These are phyloP conservation scores for Gardenia jasminoides DNA, from an alignment of 257 asterid species.

Conservation along the genomic window DNA sequence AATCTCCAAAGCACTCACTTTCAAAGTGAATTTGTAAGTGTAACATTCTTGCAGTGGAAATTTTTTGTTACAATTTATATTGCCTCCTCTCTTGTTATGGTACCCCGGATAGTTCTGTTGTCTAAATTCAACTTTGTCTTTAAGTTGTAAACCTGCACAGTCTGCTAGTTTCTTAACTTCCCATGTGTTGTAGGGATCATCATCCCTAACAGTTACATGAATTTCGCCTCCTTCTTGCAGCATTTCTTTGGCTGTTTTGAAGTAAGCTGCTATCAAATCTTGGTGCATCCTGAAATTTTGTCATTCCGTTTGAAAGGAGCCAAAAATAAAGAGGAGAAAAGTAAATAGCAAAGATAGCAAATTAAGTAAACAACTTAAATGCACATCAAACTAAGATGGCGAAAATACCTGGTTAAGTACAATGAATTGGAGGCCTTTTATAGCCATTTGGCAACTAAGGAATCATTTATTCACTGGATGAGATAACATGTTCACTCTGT, in stretches of 20 bases:
- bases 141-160: background rate
- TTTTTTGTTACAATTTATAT: background rate
- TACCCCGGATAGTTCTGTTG: constrained; percentile 19
- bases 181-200: constrained; percentile 16
- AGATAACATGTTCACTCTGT: too few relatives aligned
- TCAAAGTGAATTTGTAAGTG: constrained; percentile 11
- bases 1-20: background rate
- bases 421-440: too few relatives aligned
- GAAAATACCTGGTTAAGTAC: background rate
- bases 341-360: background rate
- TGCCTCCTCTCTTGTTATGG: constrained; percentile 22
- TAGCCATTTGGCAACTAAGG: background rate
- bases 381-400: background rate
- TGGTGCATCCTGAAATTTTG: constrained; percentile 8
- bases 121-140: constrained; percentile 14
- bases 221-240: constrained; percentile 14
- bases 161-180: constrained; percentile 5
- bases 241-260: constrained; percentile 13
- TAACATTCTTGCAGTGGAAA: constrained; percentile 2
- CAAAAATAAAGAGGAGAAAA: too few relatives aligned
- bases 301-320: background rate
- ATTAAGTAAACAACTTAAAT: background rate
- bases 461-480: background rate
- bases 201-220: constrained; percentile 16
- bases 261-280: constrained; percentile 14